Conservation (phyloP, 352 stramenopile genomes). For the Phytophthora macrochlamydospora region DNA sequence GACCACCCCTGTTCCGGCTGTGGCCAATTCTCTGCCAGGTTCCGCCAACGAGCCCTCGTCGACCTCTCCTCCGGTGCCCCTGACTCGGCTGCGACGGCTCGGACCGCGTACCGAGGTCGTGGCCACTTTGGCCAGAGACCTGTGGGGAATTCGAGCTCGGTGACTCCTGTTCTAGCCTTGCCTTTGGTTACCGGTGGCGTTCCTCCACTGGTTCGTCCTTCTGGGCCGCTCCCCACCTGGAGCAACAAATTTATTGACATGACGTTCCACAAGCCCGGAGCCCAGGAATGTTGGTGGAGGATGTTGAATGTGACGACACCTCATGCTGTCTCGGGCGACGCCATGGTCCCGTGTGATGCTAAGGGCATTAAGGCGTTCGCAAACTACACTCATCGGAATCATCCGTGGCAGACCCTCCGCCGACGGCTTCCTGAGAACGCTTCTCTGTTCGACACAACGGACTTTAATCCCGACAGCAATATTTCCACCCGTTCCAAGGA, state of each 20-base stretch:
- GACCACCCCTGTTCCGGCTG: too few species aligned
- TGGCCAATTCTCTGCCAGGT: too few species aligned
- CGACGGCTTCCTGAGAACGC: neutral
- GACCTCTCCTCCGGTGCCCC: too few species aligned
- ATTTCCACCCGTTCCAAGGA: neutral
- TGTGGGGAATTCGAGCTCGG: too few species aligned
- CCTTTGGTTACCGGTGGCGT: too few species aligned
- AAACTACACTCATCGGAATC: neutral
- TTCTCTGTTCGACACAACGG: neutral
- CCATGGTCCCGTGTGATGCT: neutral
- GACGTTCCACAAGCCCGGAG: neutral
- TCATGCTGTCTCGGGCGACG: neutral
- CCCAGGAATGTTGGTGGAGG: neutral
- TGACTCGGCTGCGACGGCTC: too few species aligned
- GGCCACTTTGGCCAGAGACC: too few species aligned
- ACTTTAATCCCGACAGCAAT: neutral
- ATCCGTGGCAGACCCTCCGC: neutral
- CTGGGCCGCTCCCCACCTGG: too few species aligned
- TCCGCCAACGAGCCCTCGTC: too few species aligned
- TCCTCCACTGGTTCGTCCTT: too few species aligned
- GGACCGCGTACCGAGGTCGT: too few species aligned
- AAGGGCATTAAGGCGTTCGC: neutral
- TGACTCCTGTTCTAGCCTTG: too few species aligned
- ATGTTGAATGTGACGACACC: neutral
- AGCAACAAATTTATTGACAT: neutral